A percentile compares a stretch with the other conserved stretches of the same genome.
These are phyloP conservation scores for Beauveria pseudobassiana DNA, from an alignment of 2,329 filamentous ascomycete species.

Conservation along the genomic window DNA sequence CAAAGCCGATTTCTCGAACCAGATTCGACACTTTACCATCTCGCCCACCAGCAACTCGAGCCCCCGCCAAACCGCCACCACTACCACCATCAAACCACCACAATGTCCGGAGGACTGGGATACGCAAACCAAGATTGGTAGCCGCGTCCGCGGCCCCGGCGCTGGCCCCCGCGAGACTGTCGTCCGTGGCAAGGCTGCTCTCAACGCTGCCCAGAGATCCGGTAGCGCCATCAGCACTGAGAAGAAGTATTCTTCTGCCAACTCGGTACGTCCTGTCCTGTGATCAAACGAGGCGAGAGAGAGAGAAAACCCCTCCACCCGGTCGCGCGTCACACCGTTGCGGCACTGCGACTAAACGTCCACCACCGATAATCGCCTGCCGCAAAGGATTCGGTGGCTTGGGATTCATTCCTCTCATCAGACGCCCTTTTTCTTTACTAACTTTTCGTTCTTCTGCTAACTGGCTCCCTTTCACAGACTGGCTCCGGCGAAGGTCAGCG, in stretches of 20 bases:
- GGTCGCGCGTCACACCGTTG: background rate
- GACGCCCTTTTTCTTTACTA: background rate
- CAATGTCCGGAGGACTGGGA: slow-evolving; percentile 72
- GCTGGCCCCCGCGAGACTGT: slow-evolving; percentile 71
- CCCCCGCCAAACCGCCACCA: slow-evolving; percentile 12
- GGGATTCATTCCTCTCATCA: background rate
- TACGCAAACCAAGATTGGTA: slow-evolving; percentile 84
- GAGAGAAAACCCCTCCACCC: background rate
- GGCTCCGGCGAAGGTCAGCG: slow-evolving; percentile 70
- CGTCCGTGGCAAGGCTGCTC: slow-evolving; percentile 69
- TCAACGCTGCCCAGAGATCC: slow-evolving; percentile 83
- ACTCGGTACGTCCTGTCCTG: slow-evolving; percentile 55
- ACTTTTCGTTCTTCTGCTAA: background rate
- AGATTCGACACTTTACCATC: background rate
- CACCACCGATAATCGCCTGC: background rate
- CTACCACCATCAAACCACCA: slow-evolving; percentile 37
- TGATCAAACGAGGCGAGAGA: background rate
- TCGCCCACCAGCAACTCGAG: background rate
- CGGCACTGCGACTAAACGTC: background rate
- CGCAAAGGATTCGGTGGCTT: background rate
- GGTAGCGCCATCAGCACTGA: slow-evolving; percentile 75
- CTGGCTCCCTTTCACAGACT: slow-evolving; percentile 17
- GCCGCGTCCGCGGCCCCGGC: slow-evolving; percentile 66
- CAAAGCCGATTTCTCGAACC: slow-evolving; percentile 5
- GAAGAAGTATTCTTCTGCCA: slow-evolving; percentile 79